phyloP scores from a whole-genome alignment of 2,329 filamentous ascomycete genomes.

The Boeremia exigua region DNA sequence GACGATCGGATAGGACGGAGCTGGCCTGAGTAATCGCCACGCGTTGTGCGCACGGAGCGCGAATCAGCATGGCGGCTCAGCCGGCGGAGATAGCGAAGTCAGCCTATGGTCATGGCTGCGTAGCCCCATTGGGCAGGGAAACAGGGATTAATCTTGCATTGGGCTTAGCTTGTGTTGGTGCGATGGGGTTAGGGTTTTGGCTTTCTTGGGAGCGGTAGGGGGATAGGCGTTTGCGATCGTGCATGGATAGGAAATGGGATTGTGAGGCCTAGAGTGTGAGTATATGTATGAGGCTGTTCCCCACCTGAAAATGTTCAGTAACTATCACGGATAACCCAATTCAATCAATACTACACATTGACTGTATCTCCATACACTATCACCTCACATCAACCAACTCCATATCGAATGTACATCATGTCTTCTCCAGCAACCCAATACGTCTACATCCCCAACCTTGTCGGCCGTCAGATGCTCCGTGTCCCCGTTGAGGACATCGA shows the following conservation, averaged over 20 bases:
- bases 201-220: conserved; percentile 14
- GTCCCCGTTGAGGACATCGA: conserved; percentile 38
- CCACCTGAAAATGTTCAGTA: conserved; percentile 8
- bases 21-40: conserved; percentile 27
- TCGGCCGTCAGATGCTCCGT: conserved; percentile 47
- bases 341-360: conserved; percentile 6
- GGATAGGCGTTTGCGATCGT: conserved; percentile 20
- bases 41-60: conserved; percentile 21
- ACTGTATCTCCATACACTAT: conserved; percentile 5
- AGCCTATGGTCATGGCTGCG: conserved; percentile 1
- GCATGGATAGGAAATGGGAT: conserved; percentile 10
- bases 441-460: conserved; percentile 49
- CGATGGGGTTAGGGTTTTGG: conserved; percentile 29
- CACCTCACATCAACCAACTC: conserved; percentile 5
- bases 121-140: conserved; percentile 17
- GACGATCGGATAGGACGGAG: conserved; percentile 25
- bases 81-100: conserved; percentile 15
- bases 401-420: conserved; percentile 28
- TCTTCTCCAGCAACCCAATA: conserved; percentile 40
- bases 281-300: conserved; percentile 18
- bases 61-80: conserved; percentile 27
- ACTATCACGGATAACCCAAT: conserved; percentile 9
- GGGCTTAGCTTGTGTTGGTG: conserved; percentile 10
- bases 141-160: conserved; percentile 18
- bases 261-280: conserved; percentile 6